Evolutionary conservation across 202 grass and related monocot species (phyloP).

Genomic region (Digitaria exilis): DNA sequence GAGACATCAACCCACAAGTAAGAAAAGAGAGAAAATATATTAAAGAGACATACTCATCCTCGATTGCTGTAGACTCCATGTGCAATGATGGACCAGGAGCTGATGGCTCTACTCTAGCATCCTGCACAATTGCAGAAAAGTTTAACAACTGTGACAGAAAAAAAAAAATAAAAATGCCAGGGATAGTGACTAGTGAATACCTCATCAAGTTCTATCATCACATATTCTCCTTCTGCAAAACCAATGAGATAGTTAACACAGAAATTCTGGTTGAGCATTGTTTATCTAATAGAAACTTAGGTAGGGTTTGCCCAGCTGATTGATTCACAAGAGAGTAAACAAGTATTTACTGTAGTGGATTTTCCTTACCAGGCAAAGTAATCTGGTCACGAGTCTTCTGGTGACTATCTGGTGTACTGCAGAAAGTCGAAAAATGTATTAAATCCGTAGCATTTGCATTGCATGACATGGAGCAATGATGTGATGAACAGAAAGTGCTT

Average conservation of each 20-base stretch:
- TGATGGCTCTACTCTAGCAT: conserved; percentile 42
- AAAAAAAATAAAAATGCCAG: conserved; percentile 13
- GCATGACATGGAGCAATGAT: neutral
- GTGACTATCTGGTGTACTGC: conserved; percentile 68
- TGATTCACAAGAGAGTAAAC: neutral
- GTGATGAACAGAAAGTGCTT: conserved; percentile 35
- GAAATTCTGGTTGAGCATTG: neutral
- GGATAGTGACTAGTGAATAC: conserved; percentile 50
- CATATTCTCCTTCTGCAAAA: conserved; percentile 65
- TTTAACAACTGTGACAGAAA: neutral
- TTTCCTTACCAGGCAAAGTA: conserved; percentile 66
- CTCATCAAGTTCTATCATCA: conserved; percentile 68
- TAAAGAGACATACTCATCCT: conserved; percentile 60
- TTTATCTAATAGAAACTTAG: neutral
- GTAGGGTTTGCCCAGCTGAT: neutral
- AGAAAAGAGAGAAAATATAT: conserved; percentile 5
- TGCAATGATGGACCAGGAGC: conserved; percentile 30
- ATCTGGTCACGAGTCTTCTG: conserved; percentile 70
- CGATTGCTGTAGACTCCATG: conserved; percentile 40
- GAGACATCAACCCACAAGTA: conserved; percentile 13
- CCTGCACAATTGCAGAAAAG: conserved; percentile 41
- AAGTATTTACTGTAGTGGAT: conserved; percentile 23
- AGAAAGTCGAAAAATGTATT: conserved; percentile 36
- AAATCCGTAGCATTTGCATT: conserved; percentile 7
- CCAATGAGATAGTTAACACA: conserved; percentile 13